Percentiles rank a stretch among this genome's conserved stretches.
These are phyloP conservation scores for Yamadazyma triangularis DNA, from an alignment of 1,139 yeast species.

Conservation along the genomic window DNA sequence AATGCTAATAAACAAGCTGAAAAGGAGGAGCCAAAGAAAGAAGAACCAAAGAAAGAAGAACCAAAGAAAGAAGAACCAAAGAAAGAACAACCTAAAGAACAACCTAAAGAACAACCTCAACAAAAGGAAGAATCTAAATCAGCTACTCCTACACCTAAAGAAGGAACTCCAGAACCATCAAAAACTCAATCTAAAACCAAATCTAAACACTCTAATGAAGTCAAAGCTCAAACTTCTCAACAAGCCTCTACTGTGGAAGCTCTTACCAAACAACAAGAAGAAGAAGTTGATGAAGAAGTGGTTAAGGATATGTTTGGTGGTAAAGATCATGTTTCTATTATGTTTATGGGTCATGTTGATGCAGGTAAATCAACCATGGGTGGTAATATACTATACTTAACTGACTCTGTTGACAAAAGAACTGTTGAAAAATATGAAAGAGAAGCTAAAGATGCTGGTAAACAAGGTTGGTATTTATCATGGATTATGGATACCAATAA, in stretches of 20 bases:
- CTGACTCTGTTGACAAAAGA: conserved; percentile 98
- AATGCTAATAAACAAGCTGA: conserved; percentile 39
- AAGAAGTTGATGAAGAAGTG: conserved; percentile 80
- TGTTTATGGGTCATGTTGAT: conserved; percentile 99
- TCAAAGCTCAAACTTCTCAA: conserved; percentile 3
- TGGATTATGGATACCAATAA: conserved; percentile 99
- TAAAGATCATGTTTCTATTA: conserved; percentile 92
- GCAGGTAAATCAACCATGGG: conserved; percentile 99
- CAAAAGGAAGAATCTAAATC: conserved; percentile 7
- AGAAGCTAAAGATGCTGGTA: conserved; percentile 98
- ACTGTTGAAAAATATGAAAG: conserved; percentile 98
- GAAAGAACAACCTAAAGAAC: conserved; percentile 4
- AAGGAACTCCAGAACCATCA: conserved; percentile 14
- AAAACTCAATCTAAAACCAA: conserved; percentile 12
- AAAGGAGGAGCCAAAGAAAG: conserved; percentile 14
- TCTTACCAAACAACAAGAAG: conserved; percentile 71
- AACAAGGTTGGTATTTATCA: conserved; percentile 98
- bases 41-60: conserved; percentile 6
- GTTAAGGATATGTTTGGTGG: conserved; percentile 93
- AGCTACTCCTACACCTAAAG: conserved; percentile 18
- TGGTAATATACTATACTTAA: conserved; percentile 86
- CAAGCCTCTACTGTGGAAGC: conserved; percentile 19
- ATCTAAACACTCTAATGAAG: conserved; percentile 11
- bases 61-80: conserved; percentile 9
- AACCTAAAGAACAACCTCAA: conserved; percentile 3